Conservation (phyloP, 257 asterid species). For the Ophiorrhiza pumila region DNA sequence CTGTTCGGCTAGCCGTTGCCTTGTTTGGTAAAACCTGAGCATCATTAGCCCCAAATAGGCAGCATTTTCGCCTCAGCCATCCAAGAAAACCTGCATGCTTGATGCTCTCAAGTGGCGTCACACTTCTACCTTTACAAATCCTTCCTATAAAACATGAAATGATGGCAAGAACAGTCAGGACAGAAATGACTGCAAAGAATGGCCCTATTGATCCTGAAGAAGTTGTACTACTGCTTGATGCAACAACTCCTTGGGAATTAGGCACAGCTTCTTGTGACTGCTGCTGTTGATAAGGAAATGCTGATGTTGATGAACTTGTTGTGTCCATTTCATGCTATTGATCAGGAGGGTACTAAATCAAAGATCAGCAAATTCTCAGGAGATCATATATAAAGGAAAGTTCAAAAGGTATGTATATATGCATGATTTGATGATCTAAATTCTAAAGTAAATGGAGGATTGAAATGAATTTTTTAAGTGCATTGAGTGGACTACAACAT, state of each 20-base stretch:
- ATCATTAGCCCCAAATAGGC: neutral
- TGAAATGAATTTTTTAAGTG: neutral
- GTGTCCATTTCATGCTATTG: slow-evolving; percentile 25
- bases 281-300: slow-evolving; percentile 28
- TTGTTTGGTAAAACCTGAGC: slow-evolving; percentile 10
- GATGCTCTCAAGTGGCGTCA: slow-evolving; percentile 18
- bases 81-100: slow-evolving; percentile 17
- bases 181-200: slow-evolving; percentile 38
- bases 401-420: no score
- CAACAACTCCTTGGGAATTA: slow-evolving; percentile 10
- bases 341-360: neutral
- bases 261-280: slow-evolving; percentile 23
- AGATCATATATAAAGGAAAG: neutral
- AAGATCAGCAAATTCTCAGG: neutral
- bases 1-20: slow-evolving; percentile 4
- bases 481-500: slow-evolving; percentile 24
- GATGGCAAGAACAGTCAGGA: slow-evolving; percentile 25
- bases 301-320: slow-evolving; percentile 23
- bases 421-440: no score
- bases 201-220: slow-evolving; percentile 40
- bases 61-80: slow-evolving; percentile 24
- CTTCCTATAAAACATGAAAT: slow-evolving; percentile 31
- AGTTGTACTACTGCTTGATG: slow-evolving; percentile 1
- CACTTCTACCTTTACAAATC: slow-evolving; percentile 23
- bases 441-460: neutral